Conservation (phyloP, 2,329 filamentous ascomycete species). For the Fusarium tanahbumbuense region DNA sequence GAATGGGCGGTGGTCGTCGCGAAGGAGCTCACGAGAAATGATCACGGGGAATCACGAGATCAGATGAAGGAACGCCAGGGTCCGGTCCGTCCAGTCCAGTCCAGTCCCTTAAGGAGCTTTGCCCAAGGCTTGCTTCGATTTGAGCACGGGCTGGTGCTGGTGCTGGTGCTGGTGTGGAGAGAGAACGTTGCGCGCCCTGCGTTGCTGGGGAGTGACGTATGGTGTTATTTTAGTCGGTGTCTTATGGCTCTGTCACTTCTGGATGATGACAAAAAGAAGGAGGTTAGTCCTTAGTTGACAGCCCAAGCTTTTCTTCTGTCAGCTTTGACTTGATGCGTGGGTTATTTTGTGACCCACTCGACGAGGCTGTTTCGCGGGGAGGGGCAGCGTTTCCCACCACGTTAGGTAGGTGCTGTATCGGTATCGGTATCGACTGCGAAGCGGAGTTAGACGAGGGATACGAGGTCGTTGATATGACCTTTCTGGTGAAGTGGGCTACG, state of each 20-base stretch:
- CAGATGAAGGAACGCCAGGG: slow-evolving; percentile 31
- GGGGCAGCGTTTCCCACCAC: slow-evolving; percentile 18
- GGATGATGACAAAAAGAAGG: background rate
- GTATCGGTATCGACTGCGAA: background rate
- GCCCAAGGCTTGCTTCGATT: slow-evolving; percentile 21
- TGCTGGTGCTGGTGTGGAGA: slow-evolving; percentile 24
- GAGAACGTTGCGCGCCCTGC: slow-evolving; percentile 27
- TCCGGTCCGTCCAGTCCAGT: background rate
- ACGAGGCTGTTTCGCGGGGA: slow-evolving; percentile 43
- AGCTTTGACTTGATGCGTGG: background rate
- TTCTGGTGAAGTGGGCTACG: slow-evolving; percentile 21
- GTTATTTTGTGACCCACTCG: slow-evolving; percentile 5
- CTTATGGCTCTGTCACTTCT: slow-evolving; percentile 1
- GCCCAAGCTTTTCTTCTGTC: background rate
- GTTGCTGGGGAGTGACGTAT: slow-evolving; percentile 45
- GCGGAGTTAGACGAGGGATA: slow-evolving; percentile 3
- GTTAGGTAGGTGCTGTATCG: background rate
- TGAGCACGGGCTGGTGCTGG: slow-evolving; percentile 27
- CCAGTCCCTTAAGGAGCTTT: slow-evolving; percentile 22
- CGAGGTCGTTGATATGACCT: slow-evolving; percentile 10
- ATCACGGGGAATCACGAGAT: slow-evolving; percentile 42
- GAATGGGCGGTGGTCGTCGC: background rate
- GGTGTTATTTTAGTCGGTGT: slow-evolving; percentile 35
- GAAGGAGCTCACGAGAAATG: slow-evolving; percentile 18
- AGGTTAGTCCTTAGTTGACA: background rate